A percentile compares a stretch with the other conserved stretches of the same genome.
phyloP scores from a whole-genome alignment of 805 yeast species.

The Ogataea corticis region DNA sequence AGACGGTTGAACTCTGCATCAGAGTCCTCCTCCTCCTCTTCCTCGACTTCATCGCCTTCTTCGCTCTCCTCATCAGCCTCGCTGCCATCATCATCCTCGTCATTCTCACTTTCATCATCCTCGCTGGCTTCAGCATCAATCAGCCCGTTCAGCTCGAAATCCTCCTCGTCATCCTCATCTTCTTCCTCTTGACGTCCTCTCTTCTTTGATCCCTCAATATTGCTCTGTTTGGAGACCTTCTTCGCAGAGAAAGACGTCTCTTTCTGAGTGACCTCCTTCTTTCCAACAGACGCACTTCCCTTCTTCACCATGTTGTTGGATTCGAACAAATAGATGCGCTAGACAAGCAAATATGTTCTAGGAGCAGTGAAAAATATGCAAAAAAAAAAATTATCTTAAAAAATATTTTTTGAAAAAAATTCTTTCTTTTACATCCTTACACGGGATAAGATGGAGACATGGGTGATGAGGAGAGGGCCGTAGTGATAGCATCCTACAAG shows the following conservation, averaged over 20 bases:
- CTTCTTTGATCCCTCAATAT: slow-evolving; percentile 7
- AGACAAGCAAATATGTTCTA: not conserved
- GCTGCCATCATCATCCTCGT: slow-evolving; percentile 25
- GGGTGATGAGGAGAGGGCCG: not conserved
- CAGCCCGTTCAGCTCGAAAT: slow-evolving; percentile 35
- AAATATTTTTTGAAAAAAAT: not conserved
- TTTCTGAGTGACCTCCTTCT: not conserved
- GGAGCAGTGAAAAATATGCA: not conserved
- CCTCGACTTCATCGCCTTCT: slow-evolving; percentile 10
- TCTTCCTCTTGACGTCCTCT: slow-evolving; percentile 15
- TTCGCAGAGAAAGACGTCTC: not conserved
- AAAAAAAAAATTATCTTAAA: not conserved
- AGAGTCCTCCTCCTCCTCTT: slow-evolving; percentile 40
- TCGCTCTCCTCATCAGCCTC: slow-evolving; percentile 24
- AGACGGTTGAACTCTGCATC: slow-evolving; percentile 17
- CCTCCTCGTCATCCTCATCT: slow-evolving; percentile 25
- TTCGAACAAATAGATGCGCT: not conserved
- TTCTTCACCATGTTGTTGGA: slow-evolving; percentile 5
- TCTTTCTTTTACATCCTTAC: slow-evolving; percentile 3
- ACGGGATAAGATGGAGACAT: no score
- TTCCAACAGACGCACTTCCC: slow-evolving; percentile 5
- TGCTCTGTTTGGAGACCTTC: not conserved
- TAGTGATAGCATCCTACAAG: no score
- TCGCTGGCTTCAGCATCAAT: slow-evolving; percentile 43
- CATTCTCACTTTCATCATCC: slow-evolving; percentile 28